phyloP scores from a whole-genome alignment of 345 rosid genomes.

The Rhodamnia argentea region DNA sequence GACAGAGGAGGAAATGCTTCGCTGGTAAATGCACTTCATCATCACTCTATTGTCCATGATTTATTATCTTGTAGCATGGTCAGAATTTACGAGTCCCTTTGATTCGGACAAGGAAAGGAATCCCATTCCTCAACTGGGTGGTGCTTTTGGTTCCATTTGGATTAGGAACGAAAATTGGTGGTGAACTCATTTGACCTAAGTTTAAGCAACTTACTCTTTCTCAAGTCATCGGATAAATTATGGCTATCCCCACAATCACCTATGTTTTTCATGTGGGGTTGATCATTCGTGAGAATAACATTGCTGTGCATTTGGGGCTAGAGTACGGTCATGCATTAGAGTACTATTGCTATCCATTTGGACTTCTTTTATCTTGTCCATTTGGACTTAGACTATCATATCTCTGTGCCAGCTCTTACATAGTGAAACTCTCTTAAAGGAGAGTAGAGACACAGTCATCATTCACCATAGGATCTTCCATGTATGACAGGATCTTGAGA shows the following conservation, averaged over 20 bases:
- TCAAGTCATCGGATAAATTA: neutral
- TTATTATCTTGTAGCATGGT: neutral
- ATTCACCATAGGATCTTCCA: neutral
- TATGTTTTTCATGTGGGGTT: neutral
- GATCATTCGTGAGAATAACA: neutral
- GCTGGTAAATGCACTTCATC: constrained; percentile 38
- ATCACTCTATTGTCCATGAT: neutral
- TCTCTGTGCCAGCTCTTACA: neutral
- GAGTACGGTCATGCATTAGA: neutral
- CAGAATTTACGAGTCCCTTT: neutral
- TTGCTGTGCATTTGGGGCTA: neutral
- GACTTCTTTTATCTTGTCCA: neutral
- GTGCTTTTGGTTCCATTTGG: neutral
- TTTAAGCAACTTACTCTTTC: neutral
- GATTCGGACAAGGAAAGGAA: neutral
- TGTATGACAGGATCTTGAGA: neutral
- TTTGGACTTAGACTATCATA: neutral
- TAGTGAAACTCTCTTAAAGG: neutral
- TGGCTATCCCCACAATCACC: neutral
- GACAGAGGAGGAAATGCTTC: constrained; percentile 88
- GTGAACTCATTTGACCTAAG: neutral
- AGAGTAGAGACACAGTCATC: neutral
- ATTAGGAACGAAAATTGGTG: neutral
- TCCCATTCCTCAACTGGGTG: neutral
- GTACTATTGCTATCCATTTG: neutral